These are phyloP conservation scores for Cydonia oblonga DNA, from an alignment of 331 rosid species.

Conservation along the genomic window DNA sequence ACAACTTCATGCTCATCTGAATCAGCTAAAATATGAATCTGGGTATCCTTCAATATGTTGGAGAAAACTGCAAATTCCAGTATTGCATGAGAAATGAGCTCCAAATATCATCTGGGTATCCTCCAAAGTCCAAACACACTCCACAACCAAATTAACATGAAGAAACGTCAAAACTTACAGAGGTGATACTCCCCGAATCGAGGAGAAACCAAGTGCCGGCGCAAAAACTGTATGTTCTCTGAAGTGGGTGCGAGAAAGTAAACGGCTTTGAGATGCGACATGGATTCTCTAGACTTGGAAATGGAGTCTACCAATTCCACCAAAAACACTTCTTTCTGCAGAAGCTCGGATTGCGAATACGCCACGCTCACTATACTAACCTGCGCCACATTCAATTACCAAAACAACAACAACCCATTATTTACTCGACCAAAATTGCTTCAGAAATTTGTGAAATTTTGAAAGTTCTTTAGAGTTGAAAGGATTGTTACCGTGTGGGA, in stretches of 20 bases:
- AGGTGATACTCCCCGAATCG: conserved; percentile 93
- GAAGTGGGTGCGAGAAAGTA: conserved; percentile 79
- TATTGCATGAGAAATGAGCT: conserved; percentile 18
- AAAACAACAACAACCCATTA: neutral
- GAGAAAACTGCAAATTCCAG: conserved; percentile 78
- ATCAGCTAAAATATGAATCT: conserved; percentile 82
- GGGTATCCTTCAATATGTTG: conserved; percentile 89
- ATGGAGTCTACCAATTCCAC: conserved; percentile 79
- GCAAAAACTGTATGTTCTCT: conserved; percentile 63
- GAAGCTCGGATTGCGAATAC: conserved; percentile 89
- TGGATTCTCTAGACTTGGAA: conserved; percentile 66
- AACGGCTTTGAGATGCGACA: conserved; percentile 90
- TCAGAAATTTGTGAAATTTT: neutral
- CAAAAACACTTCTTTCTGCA: conserved; percentile 82
- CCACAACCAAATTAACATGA: neutral
- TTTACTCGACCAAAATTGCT: neutral
- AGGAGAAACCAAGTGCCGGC: conserved; percentile 69
- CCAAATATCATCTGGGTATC: neutral
- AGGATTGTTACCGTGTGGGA: conserved; percentile 60
- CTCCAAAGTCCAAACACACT: neutral
- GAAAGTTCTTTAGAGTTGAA: neutral
- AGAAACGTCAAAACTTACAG: conserved; percentile 40
- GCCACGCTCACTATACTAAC: conserved; percentile 87
- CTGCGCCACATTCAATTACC: conserved; percentile 36
- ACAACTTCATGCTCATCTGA: conserved; percentile 93